A percentile compares a stretch with the other conserved stretches of the same genome.
These are phyloP conservation scores for Russula dissimulans DNA, from an alignment of 768 basidiomycete species.

Conservation along the genomic window DNA sequence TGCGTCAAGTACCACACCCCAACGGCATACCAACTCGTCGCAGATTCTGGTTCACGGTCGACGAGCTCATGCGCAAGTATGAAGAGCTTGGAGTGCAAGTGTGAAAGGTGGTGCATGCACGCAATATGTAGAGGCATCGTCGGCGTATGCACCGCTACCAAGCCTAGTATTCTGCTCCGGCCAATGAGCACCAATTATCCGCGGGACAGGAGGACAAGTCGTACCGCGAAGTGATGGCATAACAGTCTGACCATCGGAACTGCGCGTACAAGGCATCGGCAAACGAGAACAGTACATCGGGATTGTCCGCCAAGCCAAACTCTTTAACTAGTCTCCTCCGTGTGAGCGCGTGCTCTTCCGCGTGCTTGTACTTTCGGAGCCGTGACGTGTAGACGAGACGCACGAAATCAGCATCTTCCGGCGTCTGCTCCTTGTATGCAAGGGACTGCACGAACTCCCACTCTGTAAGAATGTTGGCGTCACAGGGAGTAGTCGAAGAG, in stretches of 20 bases:
- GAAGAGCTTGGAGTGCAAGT: conserved; percentile 88
- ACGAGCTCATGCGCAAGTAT: conserved; percentile 95
- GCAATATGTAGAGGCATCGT: conserved; percentile 94
- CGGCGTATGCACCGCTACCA: conserved; percentile 78
- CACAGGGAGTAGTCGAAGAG: neutral
- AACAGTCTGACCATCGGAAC: conserved; percentile 94
- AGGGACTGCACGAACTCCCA: conserved; percentile 93
- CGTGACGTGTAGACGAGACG: conserved; percentile 88
- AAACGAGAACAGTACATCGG: conserved; percentile 84
- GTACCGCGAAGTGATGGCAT: conserved; percentile 73
- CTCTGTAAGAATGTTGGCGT: conserved; percentile 40
- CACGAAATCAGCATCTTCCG: conserved; percentile 86
- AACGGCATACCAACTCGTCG: conserved; percentile 96
- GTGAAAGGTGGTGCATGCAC: conserved; percentile 93
- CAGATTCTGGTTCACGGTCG: conserved; percentile 85
- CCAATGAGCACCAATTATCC: neutral
- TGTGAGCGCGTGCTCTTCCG: conserved; percentile 70
- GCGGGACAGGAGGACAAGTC: conserved; percentile 1
- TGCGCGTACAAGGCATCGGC: conserved; percentile 84
- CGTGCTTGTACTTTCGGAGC: conserved; percentile 83
- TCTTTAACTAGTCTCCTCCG: conserved; percentile 74
- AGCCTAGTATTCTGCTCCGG: conserved; percentile 61
- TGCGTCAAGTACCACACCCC: conserved; percentile 92
- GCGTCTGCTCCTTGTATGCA: conserved; percentile 72
- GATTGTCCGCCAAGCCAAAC: conserved; percentile 80